Base-by-base conservation (phyloP, 2,329 filamentous ascomycete genomes). In the Sporothrix protearum region DNA sequence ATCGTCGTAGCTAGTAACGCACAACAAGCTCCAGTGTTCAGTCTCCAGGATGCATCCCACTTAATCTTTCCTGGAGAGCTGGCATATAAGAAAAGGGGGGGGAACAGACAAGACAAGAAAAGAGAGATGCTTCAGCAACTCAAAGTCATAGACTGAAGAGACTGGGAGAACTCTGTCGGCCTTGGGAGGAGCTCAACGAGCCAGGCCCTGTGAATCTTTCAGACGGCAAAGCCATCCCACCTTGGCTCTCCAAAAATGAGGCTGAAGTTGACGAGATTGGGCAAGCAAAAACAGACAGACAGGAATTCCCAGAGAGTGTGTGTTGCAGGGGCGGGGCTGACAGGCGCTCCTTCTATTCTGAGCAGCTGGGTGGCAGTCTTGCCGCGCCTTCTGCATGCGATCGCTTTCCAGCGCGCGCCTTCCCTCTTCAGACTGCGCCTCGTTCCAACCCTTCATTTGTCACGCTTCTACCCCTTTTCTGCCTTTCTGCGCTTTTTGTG, bases 361-460 rank as follows among this genome's bases (percentile, higher is more conserved):
- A 53, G 22, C 49, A 14, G n/a, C 28, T 16, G 22, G 12, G n/a
- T 47, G 42, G 42, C 42, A 47, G 42, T 47, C 42, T 47, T 12
- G 42, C 3, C 12, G 42, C 42, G 42, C 42, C 42, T 47, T 47
- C 14, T 47, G 42, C 19, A 4, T 8, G 25, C 49, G 49, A 33
- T n/a, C 14, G 14, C 25, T 6, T 30, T 7, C 19, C 57, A 63
- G 1, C 22, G 42, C 22, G 33, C 33, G 33, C 33, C n/a, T 39
- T 25, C n/a, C 33, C 28, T 63, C n/a, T n/a, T 57, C 53, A 19
- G 59, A 22, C 22, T 64, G 59, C 59, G 59, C 59, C 59, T 64
- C 59, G 59, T 39, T 28, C 22, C 33, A 16, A 64, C 59, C 57
- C 57, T 25, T n/a, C 22, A 16, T 63, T 63, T 45, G n/a, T 45